A percentile compares a stretch with the other conserved stretches of the same genome.
These are phyloP conservation scores for Oxyria digyna DNA, from an alignment of 148 eudicot species.

Conservation along the genomic window DNA sequence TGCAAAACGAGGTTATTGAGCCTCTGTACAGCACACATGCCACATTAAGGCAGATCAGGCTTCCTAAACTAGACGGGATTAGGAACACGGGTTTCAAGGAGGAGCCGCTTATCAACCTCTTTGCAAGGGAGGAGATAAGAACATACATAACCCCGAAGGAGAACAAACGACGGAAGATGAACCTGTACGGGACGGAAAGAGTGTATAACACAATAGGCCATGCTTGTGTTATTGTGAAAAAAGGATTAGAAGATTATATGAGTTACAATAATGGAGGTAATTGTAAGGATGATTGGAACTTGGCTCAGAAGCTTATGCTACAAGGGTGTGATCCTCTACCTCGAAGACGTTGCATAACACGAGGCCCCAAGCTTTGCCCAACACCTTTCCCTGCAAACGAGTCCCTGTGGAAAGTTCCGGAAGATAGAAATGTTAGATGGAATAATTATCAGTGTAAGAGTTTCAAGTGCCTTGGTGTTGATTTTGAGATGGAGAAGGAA, in stretches of 20 bases:
- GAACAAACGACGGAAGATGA: conserved; percentile 52
- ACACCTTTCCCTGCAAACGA: conserved; percentile 75
- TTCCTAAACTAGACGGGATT: conserved; percentile 30
- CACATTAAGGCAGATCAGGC: conserved; percentile 73
- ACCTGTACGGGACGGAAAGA: conserved; percentile 49
- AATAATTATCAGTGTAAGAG: conserved; percentile 62
- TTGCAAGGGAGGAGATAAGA: conserved; percentile 77
- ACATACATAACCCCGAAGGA: conserved; percentile 88
- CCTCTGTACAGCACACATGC: conserved; percentile 87
- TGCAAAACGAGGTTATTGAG: conserved; percentile 69
- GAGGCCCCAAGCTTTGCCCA: conserved; percentile 67
- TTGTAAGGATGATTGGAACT: conserved; percentile 87
- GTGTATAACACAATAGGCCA: conserved; percentile 80
- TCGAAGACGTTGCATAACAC: conserved; percentile 73
- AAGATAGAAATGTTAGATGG: conserved; percentile 82
- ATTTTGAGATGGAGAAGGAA: conserved; percentile 87
- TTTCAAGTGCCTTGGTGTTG: conserved; percentile 58
- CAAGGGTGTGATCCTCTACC: conserved; percentile 94
- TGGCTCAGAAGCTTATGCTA: conserved; percentile 89
- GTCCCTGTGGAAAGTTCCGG: conserved; percentile 83
- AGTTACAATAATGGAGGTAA: conserved; percentile 87
- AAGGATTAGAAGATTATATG: conserved; percentile 79
- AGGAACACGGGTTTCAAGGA: conserved; percentile 44
- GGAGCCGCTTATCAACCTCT: conserved; percentile 71
- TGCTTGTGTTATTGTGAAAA: conserved; percentile 67